Base-by-base conservation (phyloP, 2,329 filamentous ascomycete species). In the Neonectria magnoliae region DNA sequence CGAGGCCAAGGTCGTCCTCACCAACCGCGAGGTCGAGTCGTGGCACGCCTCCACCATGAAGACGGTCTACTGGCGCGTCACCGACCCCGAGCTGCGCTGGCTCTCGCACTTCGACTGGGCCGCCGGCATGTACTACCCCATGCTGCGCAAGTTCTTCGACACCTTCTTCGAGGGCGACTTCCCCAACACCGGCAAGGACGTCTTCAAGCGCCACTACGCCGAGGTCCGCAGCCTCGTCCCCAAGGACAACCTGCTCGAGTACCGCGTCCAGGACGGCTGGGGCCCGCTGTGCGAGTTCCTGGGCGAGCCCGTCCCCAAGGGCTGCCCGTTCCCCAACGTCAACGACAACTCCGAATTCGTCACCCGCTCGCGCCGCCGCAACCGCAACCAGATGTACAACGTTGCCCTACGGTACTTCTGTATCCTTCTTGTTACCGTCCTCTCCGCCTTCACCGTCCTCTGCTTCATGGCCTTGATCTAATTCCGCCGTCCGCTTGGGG, bases 1-100 rank as follows among this genome's bases (percentile, higher is more conserved):
- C 1, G 88, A 92, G 60, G 90, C 90, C 62, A 92, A 92, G 78
- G 87, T 92, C 58, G 84, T 93, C 53, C 81, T 93, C 67, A 90
- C 88, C 14, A 89, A 85, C 62, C 85, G 90, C 50, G 88, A 91
- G 62, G 87, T 91, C 41, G 83, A 91, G 76, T 86, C 87, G 44
- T 92, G 90, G 83, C 79, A 84, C 73, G 80, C 80, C 14, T 88
- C 87, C 48, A 88, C 88, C 20, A 86, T 90, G 85, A 88, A 88
- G 78, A 91, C 89, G 6, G 88, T 91, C 33, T 86, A 86, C 81
- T 90, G 88, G 89, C 86, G 89, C 57, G 88, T 85, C 55, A 90
- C 85, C 25, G 89, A 91, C 75, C 85, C 83, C 5, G 88, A 90
- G 78, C 82, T 77, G 45, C 72, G 72, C 38, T 77, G 75, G 74